Evolutionary conservation across 805 yeast species (phyloP).

Genomic region (Ogataea nakhonphanomensis): DNA sequence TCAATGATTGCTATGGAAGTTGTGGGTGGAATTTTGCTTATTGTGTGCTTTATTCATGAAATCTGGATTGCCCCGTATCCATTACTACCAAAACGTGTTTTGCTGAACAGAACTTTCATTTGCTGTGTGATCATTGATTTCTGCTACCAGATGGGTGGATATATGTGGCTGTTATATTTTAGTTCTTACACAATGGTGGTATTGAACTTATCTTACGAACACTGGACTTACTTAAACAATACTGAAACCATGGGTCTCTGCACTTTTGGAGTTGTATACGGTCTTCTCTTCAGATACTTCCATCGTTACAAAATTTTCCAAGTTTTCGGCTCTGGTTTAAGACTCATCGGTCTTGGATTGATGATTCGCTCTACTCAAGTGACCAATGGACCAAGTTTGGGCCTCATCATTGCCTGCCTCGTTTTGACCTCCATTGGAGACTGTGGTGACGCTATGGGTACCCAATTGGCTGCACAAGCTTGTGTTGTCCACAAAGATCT

Average conservation of each 20-base stretch:
- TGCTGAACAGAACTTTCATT: constrained; percentile 37
- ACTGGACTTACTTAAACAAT: constrained; percentile 40
- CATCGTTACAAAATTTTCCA: constrained; percentile 39
- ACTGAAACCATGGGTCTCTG: constrained; percentile 37
- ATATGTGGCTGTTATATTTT: constrained; percentile 26
- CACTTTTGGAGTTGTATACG: constrained; percentile 37
- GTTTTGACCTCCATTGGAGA: constrained; percentile 35
- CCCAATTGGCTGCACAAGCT: constrained; percentile 38
- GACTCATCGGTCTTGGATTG: constrained; percentile 28
- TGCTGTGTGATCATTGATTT: constrained; percentile 33
- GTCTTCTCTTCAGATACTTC: constrained; percentile 32
- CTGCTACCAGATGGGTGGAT: constrained; percentile 4
- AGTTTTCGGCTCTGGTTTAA: constrained; percentile 33
- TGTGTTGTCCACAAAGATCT: constrained; percentile 35
- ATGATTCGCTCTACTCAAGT: constrained; percentile 3
- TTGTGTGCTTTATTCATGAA: constrained; percentile 32
- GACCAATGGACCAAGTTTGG: constrained; percentile 19
- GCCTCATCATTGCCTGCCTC: constrained; percentile 30
- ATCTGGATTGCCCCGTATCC: constrained; percentile 35
- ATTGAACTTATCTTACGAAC: constrained; percentile 28
- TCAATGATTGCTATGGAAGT: constrained; percentile 41
- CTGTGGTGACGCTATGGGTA: constrained; percentile 32
- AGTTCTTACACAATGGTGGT: constrained; percentile 35
- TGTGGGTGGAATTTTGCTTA: constrained; percentile 36
- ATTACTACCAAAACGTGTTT: constrained; percentile 35